Conservation (phyloP, 768 basidiomycete genomes). For the Mycena maculata region DNA sequence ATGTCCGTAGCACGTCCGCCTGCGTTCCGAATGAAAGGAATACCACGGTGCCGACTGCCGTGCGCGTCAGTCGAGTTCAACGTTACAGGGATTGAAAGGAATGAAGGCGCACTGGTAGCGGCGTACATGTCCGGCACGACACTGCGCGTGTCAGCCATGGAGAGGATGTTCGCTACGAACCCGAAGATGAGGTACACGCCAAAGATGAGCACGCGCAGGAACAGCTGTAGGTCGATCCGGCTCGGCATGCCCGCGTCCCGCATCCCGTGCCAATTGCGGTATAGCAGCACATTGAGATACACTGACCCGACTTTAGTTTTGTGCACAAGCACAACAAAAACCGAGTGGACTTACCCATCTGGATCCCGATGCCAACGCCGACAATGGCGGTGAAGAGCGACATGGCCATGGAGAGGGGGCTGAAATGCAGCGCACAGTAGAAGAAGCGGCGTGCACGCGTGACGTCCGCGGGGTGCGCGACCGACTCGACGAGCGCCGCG, state of each 20-base stretch:
- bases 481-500: slow-evolving; percentile 44
- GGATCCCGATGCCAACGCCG: slow-evolving; percentile 42
- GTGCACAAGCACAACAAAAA: background rate
- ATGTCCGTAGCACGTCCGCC: slow-evolving; percentile 48
- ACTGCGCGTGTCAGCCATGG: slow-evolving; percentile 37
- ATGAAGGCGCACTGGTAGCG: slow-evolving; percentile 46
- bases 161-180: slow-evolving; percentile 45
- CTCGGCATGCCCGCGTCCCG: slow-evolving; percentile 43
- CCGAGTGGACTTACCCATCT: slow-evolving; percentile 41
- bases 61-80: background rate
- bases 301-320: slow-evolving; percentile 35
- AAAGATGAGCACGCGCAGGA: slow-evolving; percentile 49
- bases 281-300: slow-evolving; percentile 43
- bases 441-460: slow-evolving; percentile 38
- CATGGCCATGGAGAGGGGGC: slow-evolving; percentile 40
- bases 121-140: slow-evolving; percentile 46
- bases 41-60: slow-evolving; percentile 48
- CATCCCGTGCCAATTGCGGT: slow-evolving; percentile 46
- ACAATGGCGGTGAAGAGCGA: slow-evolving; percentile 41
- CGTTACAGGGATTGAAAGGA: background rate
- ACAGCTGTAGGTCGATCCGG: slow-evolving; percentile 41
- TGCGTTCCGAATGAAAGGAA: slow-evolving; percentile 54
- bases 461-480: slow-evolving; percentile 43
- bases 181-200: slow-evolving; percentile 48
- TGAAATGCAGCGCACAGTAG: slow-evolving; percentile 45